A percentile compares a stretch with the other conserved stretches of the same genome.
phyloP scores from a whole-genome alignment of 2,329 filamentous ascomycete species.

The Colletotrichum spinosum region DNA sequence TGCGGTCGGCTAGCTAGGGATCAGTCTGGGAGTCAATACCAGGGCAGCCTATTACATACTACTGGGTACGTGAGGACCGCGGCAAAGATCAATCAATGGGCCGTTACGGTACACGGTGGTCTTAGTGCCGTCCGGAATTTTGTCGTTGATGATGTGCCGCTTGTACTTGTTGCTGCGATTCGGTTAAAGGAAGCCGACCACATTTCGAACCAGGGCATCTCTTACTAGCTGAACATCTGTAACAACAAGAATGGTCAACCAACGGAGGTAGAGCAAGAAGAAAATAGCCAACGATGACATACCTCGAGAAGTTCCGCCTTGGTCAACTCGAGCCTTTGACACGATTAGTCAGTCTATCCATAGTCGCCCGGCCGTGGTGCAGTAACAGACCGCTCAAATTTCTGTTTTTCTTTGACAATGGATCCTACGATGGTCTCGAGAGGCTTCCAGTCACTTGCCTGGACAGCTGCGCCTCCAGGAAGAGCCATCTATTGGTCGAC shows the following conservation, averaged over 20 bases:
- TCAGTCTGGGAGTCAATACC: constrained; percentile 60
- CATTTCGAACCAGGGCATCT: background rate
- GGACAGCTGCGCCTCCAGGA: constrained; percentile 76
- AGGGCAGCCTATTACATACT: constrained; percentile 5
- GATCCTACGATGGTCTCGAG: constrained; percentile 83
- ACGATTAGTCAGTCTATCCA: background rate
- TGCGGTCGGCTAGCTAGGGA: constrained; percentile 70
- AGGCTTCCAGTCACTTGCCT: constrained; percentile 83
- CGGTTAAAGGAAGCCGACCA: background rate
- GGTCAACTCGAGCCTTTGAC: constrained; percentile 73
- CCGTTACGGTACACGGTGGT: constrained; percentile 97
- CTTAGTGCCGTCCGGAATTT: constrained; percentile 87
- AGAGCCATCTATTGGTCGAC: constrained; percentile 49
- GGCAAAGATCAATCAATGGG: constrained; percentile 93
- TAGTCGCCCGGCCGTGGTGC: background rate
- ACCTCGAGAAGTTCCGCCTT: constrained; percentile 95
- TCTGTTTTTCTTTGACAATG: constrained; percentile 96
- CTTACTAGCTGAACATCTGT: constrained; percentile 75
- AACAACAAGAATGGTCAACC: background rate
- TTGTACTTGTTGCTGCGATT: constrained; percentile 85
- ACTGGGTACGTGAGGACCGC: constrained; percentile 90
- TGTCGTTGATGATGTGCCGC: constrained; percentile 95
- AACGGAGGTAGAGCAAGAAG: constrained; percentile 1
- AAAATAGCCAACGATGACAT: constrained; percentile 30
- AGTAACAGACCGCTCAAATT: constrained; percentile 75